These are phyloP conservation scores for Hypholoma fasciculare DNA, from an alignment of 768 basidiomycete species.

Conservation along the genomic window DNA sequence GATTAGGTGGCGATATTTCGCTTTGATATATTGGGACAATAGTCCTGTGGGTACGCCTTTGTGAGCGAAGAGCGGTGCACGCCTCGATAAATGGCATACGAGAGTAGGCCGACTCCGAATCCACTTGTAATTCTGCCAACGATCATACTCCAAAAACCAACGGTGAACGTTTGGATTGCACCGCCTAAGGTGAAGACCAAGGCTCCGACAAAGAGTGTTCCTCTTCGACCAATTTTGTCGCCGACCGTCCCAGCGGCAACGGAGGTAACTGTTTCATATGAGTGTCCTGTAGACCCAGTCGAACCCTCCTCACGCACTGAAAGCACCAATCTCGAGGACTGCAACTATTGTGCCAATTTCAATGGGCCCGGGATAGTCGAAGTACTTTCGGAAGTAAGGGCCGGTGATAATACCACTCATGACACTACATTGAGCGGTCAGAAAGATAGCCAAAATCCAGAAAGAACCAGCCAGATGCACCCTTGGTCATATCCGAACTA, in stretches of 20 bases:
- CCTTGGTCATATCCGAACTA: slow-evolving; percentile 90
- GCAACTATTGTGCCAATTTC: slow-evolving; percentile 94
- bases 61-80: not conserved
- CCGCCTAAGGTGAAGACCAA: slow-evolving; percentile 86
- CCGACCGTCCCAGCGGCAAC: slow-evolving; percentile 87
- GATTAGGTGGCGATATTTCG: slow-evolving; percentile 91
- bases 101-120: slow-evolving; percentile 87
- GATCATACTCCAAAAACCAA: slow-evolving; percentile 80
- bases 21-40: slow-evolving; percentile 95
- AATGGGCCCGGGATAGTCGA: slow-evolving; percentile 72
- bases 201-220: slow-evolving; percentile 83
- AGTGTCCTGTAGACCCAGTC: not conserved
- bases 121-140: slow-evolving; percentile 82
- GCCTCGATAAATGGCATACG: slow-evolving; percentile 47
- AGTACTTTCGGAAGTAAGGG: slow-evolving; percentile 79
- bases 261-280: slow-evolving; percentile 66
- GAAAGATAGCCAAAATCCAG: slow-evolving; percentile 6
- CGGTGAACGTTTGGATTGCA: slow-evolving; percentile 79
- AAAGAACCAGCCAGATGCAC: slow-evolving; percentile 33
- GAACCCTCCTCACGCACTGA: slow-evolving; percentile 52
- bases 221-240: slow-evolving; percentile 82
- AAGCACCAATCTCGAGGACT: slow-evolving; percentile 90
- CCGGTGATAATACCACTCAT: slow-evolving; percentile 93
- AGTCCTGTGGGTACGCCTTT: slow-evolving; percentile 50
- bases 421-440: slow-evolving; percentile 46